Base-by-base conservation (phyloP, 1,284 basidiomycete genomes). In the Leccinum colubrinum region DNA sequence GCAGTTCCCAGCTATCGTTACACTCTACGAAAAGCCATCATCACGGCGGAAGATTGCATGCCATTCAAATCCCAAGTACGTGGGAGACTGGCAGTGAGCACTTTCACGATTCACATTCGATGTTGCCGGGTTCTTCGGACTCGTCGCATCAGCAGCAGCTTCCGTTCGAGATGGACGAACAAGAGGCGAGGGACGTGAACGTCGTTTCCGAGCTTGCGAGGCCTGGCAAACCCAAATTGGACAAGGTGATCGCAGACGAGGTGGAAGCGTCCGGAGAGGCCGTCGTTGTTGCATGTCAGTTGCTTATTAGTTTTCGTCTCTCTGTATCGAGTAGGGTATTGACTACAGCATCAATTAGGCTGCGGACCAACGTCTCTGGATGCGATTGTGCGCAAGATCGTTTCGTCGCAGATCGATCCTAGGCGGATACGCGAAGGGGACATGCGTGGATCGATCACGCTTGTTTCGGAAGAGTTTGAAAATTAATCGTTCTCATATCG, bases 291-390 rank as follows among this genome's bases (percentile, higher is more conserved):
- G 87, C 86, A 33, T 90, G 89, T 85, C 67, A 79, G 87, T 81
- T 25, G 11, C 41, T 51, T 9, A 1, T 27, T 2, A 8, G 51
- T n/a, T 27, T 25, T 20, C 15, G 14, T 22, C 22, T 22, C 22
- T 22, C 22, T 22, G 1, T 33, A 33, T 33, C 33, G 17, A 63
- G 8, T 8, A 22, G 3, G 35, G 8, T n/a, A 5, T 52, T 46
- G 55, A 5, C 22, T n/a, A n/a, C 14, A 0, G 15, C 25, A 27
- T 51, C 0, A 11, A 22, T 25, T 63, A 88, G 87, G 86, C 62
- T 94, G 92, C 68, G 92, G 91, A 5, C 92, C 92, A 0, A 80
- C 82, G 1, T 88, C 88, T 17, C 79, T 94, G 61, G 88, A 90
- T 68, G 86, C 85, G 3, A 77, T 92, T 67, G 82, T 93, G 22